These are phyloP conservation scores for Zygosaccharomyces bisporus DNA, from an alignment of 805 yeast species.

Conservation along the genomic window DNA sequence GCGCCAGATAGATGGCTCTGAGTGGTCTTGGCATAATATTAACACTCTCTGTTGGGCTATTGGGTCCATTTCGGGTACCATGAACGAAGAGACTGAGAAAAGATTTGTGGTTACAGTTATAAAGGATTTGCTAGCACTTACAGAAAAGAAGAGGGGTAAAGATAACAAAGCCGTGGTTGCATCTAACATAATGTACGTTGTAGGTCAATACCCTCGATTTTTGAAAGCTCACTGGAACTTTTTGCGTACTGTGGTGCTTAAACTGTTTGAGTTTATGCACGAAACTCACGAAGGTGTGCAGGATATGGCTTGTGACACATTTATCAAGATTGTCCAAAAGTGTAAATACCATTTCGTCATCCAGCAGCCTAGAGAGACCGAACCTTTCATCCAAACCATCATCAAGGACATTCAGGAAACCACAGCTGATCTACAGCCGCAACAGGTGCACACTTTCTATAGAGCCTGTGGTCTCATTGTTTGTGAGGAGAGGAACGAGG, in stretches of 20 bases:
- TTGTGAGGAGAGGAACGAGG: conserved; percentile 73
- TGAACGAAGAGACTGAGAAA: conserved; percentile 97
- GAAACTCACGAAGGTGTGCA: conserved; percentile 99
- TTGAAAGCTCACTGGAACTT: conserved; percentile 98
- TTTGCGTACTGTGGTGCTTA: conserved; percentile 90
- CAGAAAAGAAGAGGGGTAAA: conserved; percentile 95
- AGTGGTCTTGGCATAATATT: conserved; percentile 99
- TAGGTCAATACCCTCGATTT: conserved; percentile 97
- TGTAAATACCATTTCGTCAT: conserved; percentile 94
- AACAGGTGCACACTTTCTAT: conserved; percentile 95
- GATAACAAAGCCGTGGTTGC: conserved; percentile 99
- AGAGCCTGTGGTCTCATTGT: conserved; percentile 95
- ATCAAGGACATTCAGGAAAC: conserved; percentile 77
- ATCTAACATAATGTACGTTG: conserved; percentile 98
- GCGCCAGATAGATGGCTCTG: conserved; percentile 89
- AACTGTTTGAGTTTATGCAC: conserved; percentile 97
- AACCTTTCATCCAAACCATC: conserved; percentile 89
- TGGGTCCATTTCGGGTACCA: conserved; percentile 97
- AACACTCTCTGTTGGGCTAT: conserved; percentile 99
- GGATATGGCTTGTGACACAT: conserved; percentile 99
- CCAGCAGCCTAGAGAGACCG: conserved; percentile 77
- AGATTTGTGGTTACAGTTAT: conserved; percentile 89
- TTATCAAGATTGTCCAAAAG: conserved; percentile 89
- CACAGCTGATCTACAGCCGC: conserved; percentile 91
- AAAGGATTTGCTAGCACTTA: conserved; percentile 83